phyloP scores from a whole-genome alignment of 352 stramenopile genomes.

The Phytophthora vignae region DNA sequence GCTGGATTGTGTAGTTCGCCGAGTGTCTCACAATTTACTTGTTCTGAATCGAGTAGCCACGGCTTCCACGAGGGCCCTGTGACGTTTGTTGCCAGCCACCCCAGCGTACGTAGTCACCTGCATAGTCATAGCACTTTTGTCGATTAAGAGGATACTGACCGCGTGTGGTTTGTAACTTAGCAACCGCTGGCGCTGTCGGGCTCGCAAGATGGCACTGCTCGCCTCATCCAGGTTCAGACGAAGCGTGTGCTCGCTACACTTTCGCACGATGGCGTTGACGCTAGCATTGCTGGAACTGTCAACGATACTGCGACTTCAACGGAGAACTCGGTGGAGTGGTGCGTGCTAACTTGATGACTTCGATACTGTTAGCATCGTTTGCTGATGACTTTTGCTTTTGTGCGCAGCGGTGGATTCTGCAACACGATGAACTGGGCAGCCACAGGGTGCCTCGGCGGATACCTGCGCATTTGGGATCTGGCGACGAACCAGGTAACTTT shows the following conservation, averaged over 20 bases:
- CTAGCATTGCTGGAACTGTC: slow-evolving; percentile 52
- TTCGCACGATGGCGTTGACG: slow-evolving; percentile 70
- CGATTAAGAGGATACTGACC: slow-evolving; percentile 4
- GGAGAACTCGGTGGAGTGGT: slow-evolving; percentile 91
- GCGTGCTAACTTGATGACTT: slow-evolving; percentile 15
- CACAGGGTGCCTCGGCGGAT: slow-evolving; percentile 94
- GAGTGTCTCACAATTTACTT: slow-evolving; percentile 2
- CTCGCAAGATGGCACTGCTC: slow-evolving; percentile 94
- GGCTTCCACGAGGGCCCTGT: slow-evolving; percentile 90
- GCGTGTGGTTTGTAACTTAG: slow-evolving; percentile 26
- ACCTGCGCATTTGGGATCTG: slow-evolving; percentile 97
- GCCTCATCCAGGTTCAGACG: slow-evolving; percentile 93
- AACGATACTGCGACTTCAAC: slow-evolving; percentile 59
- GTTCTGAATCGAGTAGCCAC: slow-evolving; percentile 53
- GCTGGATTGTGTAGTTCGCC: not conserved
- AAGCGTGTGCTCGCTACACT: slow-evolving; percentile 95
- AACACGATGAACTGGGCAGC: slow-evolving; percentile 95
- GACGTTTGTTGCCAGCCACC: slow-evolving; percentile 92
- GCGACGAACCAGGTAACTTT: slow-evolving; percentile 72
- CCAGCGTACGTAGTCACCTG: slow-evolving; percentile 52
- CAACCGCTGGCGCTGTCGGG: slow-evolving; percentile 94
- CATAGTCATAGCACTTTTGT: not conserved
- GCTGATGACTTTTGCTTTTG: slow-evolving; percentile 8
- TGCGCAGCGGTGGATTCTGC: slow-evolving; percentile 92
- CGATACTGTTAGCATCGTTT: not conserved